Conservation (phyloP, 345 rosid genomes). For the Moricandia arvensis region DNA sequence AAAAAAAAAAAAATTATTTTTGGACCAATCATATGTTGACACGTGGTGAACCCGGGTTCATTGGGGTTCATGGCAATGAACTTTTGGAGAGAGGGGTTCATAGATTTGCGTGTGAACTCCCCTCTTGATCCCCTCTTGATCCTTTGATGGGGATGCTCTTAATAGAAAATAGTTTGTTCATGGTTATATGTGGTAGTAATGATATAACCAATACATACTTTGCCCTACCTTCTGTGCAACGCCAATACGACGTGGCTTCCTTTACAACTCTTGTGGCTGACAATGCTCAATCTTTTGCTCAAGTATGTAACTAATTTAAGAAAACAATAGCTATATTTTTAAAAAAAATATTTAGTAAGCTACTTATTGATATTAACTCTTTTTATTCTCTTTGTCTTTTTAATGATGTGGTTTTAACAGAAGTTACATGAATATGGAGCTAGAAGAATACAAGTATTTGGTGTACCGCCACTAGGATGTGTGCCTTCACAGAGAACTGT, state of each 20-base stretch:
- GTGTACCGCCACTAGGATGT: constrained; percentile 38
- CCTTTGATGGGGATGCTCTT: no score
- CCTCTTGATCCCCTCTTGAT: no score
- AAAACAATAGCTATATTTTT: background rate
- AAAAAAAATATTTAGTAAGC: background rate
- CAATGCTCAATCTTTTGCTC: constrained; percentile 42
- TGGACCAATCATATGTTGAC: no score
- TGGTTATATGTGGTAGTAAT: constrained; percentile 49
- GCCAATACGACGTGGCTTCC: constrained; percentile 37
- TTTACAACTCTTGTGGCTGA: constrained; percentile 46
- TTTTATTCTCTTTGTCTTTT: background rate
- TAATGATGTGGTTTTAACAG: constrained; percentile 13
- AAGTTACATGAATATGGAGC: constrained; percentile 29
- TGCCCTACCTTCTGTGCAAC: constrained; percentile 32
- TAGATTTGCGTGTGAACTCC: no score
- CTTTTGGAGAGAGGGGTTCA: no score
- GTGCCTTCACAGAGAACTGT: constrained; percentile 38
- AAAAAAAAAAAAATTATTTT: no score
- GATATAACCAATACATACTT: constrained; percentile 63
- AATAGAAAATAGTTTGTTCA: background rate
- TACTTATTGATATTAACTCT: background rate
- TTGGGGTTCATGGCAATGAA: no score
- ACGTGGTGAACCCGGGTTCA: no score
- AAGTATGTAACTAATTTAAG: background rate
- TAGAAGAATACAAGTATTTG: constrained; percentile 29